Evolutionary conservation across 768 basidiomycete species (phyloP).

Genomic region (Hygrophoropsis aurantiaca): DNA sequence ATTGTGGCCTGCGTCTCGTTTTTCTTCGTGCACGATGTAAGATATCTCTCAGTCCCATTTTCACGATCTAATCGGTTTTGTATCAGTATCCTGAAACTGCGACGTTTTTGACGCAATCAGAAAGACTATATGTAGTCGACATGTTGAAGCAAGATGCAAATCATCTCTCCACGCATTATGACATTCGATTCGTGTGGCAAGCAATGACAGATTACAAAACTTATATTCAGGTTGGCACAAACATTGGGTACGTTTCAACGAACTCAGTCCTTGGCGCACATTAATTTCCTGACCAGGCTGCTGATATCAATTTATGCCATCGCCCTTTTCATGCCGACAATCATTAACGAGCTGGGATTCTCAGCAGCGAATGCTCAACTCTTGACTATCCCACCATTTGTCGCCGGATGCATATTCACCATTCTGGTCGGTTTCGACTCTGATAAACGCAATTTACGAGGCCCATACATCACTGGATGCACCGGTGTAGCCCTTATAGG

Average conservation of each 20-base stretch:
- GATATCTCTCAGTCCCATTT: constrained; percentile 9
- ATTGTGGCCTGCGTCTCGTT: constrained; percentile 26
- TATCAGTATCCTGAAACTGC: constrained; percentile 58
- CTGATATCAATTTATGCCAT: constrained; percentile 48
- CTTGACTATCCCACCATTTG: constrained; percentile 51
- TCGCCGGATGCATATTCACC: constrained; percentile 44
- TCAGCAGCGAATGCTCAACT: constrained; percentile 49
- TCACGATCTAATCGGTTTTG: background rate
- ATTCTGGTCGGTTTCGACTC: constrained; percentile 41
- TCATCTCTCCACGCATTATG: constrained; percentile 45
- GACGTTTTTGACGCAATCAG: constrained; percentile 47
- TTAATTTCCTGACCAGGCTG: constrained; percentile 26
- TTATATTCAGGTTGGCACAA: constrained; percentile 32
- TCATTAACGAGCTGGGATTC: constrained; percentile 50
- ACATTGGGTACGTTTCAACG: constrained; percentile 36
- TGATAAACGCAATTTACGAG: constrained; percentile 42
- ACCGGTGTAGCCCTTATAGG: constrained; percentile 47
- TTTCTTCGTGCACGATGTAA: constrained; percentile 56
- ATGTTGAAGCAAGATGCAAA: constrained; percentile 46
- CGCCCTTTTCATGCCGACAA: constrained; percentile 52
- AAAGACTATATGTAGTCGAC: constrained; percentile 38
- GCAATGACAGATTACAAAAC: constrained; percentile 48
- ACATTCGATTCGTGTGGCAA: constrained; percentile 46
- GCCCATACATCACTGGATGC: constrained; percentile 48
- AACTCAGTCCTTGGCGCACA: background rate